These are phyloP conservation scores for Mortierella sp. DNA, from an alignment of 371 early-diverging fungal genomes.

Conservation along the genomic window DNA sequence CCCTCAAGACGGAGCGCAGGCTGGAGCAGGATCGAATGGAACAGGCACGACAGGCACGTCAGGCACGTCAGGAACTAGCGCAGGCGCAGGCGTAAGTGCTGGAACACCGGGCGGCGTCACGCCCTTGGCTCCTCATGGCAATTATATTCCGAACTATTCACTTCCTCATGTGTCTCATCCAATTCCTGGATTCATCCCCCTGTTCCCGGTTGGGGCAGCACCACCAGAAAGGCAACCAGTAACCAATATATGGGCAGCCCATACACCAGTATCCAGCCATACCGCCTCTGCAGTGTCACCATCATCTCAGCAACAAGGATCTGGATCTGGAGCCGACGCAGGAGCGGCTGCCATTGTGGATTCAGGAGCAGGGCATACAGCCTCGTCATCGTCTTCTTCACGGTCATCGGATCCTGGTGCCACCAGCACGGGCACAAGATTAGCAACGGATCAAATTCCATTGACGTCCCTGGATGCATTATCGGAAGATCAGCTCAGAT, in stretches of 20 bases:
- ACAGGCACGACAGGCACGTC: not conserved
- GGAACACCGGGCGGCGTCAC: not conserved
- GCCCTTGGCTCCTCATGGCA: too few relatives aligned
- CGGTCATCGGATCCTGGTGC: too few relatives aligned
- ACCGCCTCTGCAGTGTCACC: not conserved
- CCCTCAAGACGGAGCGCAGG: slow-evolving; percentile 17
- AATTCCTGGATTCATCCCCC: slow-evolving; percentile 49
- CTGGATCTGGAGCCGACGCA: not conserved
- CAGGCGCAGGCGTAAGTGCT: slow-evolving; percentile 18
- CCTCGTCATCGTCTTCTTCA: not conserved
- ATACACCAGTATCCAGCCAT: not conserved
- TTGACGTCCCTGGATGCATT: slow-evolving; percentile 56
- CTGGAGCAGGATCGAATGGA: slow-evolving; percentile 6
- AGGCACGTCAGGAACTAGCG: slow-evolving; percentile 22
- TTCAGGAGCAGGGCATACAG: not conserved
- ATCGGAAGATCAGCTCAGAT: slow-evolving; percentile 67
- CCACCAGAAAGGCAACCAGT: slow-evolving; percentile 42
- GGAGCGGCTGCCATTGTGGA: not conserved
- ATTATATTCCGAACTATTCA: slow-evolving; percentile 28
- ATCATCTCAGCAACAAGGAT: not conserved
- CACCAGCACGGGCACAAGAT: not conserved
- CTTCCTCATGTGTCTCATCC: slow-evolving; percentile 47
- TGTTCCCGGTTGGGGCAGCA: slow-evolving; percentile 36
- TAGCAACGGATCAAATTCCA: slow-evolving; percentile 22
- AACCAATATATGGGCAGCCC: slow-evolving; percentile 9